Base-by-base conservation (phyloP, 2,329 filamentous ascomycete genomes). In the Verticillium longisporum region DNA sequence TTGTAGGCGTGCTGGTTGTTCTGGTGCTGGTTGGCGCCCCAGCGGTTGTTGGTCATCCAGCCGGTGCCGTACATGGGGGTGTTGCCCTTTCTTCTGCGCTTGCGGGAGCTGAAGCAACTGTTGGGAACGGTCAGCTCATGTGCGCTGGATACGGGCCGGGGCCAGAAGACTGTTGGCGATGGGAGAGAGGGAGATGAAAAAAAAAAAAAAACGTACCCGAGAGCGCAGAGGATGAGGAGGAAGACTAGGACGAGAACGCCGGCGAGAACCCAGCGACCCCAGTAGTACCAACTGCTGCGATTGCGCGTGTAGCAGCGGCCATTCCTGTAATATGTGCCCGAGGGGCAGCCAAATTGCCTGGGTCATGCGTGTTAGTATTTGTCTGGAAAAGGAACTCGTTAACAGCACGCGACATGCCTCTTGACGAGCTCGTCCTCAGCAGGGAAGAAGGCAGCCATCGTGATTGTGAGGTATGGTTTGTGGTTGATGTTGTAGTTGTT, bases 191-290 rank as follows among this genome's bases (percentile, higher is more conserved):
- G 55, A 14, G 4, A 21, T 21, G 18, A 21, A 21, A 21, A 21
- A 21, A 61, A 38, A 41, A 58, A 55, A 45, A 50, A 18, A 34
- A 57, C 88, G 80, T 83, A 93, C 89, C 85, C 82, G 75, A 88
- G 87, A 32, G 85, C 66, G 68, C 90, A 78, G 71, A 93, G 85
- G 70, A 92, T 69, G 60, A 90, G 60, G 66, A 96, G 69, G 66
- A 88, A 83, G 64, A 81, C 74, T 66, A 86, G 69, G 66, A 96
- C 78, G 68, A 93, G 79, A 57, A 90, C 76, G 56, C 79, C 91
- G 26, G 91, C 81, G 21, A 93, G 83, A 56, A 96, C 85, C 92
- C 92, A 97, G 65, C 92, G 88, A 18, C 90, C 91, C 86, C 91
- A 96, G 67, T 77, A 80, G 67, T 84, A 79, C 92, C 91, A 96